phyloP scores from a whole-genome alignment of 768 basidiomycete genomes.

The Phaffia australis region DNA sequence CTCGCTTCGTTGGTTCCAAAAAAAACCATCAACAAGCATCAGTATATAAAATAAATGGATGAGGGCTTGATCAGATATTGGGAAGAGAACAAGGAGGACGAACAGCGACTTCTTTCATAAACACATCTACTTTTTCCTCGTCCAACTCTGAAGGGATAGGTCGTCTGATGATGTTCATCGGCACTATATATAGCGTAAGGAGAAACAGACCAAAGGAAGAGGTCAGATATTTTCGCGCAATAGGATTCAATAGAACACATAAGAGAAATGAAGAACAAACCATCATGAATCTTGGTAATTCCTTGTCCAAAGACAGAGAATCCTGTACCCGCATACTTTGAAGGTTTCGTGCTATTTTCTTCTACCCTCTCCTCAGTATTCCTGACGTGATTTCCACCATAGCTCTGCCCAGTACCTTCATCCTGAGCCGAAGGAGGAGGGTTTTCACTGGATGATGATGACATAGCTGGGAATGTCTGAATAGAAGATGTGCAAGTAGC shows the following conservation, averaged over 20 bases:
- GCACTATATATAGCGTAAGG: constrained; percentile 26
- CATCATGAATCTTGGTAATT: constrained; percentile 20
- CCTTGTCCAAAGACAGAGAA: constrained; percentile 15
- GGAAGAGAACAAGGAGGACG: constrained; percentile 6
- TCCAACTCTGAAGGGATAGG: constrained; percentile 37
- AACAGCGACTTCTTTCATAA: constrained; percentile 39
- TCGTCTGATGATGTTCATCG: constrained; percentile 36
- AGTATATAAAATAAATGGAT: background rate
- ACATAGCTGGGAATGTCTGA: too few relatives aligned
- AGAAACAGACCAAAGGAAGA: background rate
- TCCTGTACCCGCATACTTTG: background rate
- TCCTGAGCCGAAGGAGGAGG: background rate
- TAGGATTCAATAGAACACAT: background rate
- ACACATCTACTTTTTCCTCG: constrained; percentile 36
- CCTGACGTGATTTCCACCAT: background rate
- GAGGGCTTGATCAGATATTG: background rate
- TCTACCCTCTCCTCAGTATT: background rate
- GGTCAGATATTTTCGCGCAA: background rate
- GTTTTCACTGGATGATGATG: too few relatives aligned
- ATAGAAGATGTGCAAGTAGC: too few relatives aligned
- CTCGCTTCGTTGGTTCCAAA: constrained; percentile 27
- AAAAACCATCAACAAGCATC: too few relatives aligned
- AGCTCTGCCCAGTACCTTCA: background rate
- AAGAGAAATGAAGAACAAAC: constrained; percentile 2
- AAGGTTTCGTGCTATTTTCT: background rate